phyloP scores from a whole-genome alignment of 305 asterid genomes.

The Rubia peregrina region DNA sequence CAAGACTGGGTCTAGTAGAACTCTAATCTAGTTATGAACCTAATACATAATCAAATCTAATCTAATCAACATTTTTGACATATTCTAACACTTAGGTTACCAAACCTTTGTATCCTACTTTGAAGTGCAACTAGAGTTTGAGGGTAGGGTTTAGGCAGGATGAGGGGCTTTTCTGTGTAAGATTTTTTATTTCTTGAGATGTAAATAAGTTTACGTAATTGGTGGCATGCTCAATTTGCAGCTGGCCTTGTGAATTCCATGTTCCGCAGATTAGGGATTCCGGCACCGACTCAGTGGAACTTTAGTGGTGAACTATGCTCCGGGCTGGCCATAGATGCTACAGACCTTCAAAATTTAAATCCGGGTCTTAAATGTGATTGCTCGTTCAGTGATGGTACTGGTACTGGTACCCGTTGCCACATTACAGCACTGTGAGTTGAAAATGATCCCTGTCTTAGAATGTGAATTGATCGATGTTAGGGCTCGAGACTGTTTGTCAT shows the following conservation, averaged over 20 bases:
- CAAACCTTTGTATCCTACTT: background rate
- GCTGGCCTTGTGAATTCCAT: constrained; percentile 35
- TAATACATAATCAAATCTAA: too few species aligned
- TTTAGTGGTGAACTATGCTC: constrained; percentile 54
- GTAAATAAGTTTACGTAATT: background rate
- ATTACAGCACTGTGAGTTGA: constrained; percentile 54
- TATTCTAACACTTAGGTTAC: too few species aligned
- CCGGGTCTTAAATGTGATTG: constrained; percentile 79
- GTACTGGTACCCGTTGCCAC: constrained; percentile 41
- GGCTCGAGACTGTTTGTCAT: background rate
- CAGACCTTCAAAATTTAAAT: constrained; percentile 24
- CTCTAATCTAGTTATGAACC: too few species aligned
- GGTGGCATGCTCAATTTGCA: constrained; percentile 8
- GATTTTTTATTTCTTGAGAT: background rate
- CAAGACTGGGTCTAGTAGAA: too few species aligned
- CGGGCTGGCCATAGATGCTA: constrained; percentile 46
- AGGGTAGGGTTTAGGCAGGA: background rate
- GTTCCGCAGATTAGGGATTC: constrained; percentile 41
- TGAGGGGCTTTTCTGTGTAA: background rate
- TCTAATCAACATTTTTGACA: too few species aligned
- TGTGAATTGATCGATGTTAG: background rate
- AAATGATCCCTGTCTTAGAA: background rate
- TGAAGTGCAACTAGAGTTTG: background rate
- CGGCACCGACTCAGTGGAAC: constrained; percentile 52
- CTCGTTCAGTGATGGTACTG: constrained; percentile 19